Evolutionary conservation across 1,139 yeast genomes (phyloP).

Genomic region (Geotrichum siamense): DNA sequence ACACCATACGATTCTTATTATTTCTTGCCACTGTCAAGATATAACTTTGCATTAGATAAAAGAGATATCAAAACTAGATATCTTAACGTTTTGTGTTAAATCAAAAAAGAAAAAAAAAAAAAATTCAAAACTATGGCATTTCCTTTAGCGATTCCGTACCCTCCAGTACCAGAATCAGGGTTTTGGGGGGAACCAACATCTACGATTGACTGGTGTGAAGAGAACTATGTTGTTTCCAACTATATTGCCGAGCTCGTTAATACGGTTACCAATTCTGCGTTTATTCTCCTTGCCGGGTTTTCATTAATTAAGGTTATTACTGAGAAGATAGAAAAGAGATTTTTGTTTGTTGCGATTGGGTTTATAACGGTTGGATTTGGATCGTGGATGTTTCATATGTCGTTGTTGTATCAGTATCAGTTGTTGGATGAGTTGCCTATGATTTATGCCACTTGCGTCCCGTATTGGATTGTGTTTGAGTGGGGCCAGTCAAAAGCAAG

Average conservation of each 20-base stretch:
- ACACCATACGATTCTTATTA: too few species aligned
- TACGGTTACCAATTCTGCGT: conserved; percentile 67
- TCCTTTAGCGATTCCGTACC: conserved; percentile 27
- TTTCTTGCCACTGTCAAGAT: too few species aligned
- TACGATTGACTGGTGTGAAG: conserved; percentile 96
- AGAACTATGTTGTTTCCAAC: conserved; percentile 77
- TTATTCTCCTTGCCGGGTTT: conserved; percentile 56
- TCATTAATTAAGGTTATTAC: conserved; percentile 55
- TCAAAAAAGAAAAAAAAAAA: too few species aligned
- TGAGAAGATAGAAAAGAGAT: conserved; percentile 61
- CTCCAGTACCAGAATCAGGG: conserved; percentile 28
- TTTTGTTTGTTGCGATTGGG: conserved; percentile 64
- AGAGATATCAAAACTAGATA: too few species aligned
- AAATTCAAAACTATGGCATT: conserved; percentile 17
- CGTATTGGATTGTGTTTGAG: conserved; percentile 82
- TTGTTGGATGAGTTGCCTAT: conserved; percentile 91
- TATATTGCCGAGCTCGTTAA: conserved; percentile 86
- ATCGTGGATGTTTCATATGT: conserved; percentile 94
- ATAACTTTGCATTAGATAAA: too few species aligned
- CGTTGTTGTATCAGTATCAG: conserved; percentile 80
- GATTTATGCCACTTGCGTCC: conserved; percentile 96
- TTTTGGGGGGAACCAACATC: conserved; percentile 39
- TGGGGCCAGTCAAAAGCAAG: conserved; percentile 44
- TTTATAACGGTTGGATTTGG: conserved; percentile 88
- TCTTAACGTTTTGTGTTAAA: too few species aligned